Base-by-base conservation (phyloP, 306 rosid species). In the Hylodesmum podocarpum region DNA sequence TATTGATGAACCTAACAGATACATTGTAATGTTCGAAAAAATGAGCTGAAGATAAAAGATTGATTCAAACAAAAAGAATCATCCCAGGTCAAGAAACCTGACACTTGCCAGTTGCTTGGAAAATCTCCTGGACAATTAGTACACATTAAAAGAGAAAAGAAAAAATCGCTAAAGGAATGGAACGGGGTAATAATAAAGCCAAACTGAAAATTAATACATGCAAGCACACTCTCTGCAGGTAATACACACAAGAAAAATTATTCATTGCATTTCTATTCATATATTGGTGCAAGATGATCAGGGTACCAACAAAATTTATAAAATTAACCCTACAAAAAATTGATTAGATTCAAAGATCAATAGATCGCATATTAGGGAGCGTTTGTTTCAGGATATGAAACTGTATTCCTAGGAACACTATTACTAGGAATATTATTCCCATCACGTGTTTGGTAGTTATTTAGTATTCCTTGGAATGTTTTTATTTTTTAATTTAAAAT, bases 201-300 rank as follows among this genome's bases (percentile, higher is more conserved):
- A 43, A 16, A 49, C 39, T 16, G 44, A 19, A 41, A 57, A 28
- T 34, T 6, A 33, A 4, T 6, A 31, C 4, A 51, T 24, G 40
- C 16, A 70, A 76, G 8, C 59, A 28, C 49, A 18, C 66, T 43
- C 70, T 18, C 29, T 55, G 57, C 12, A 59, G 39, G 66, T 33
- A 72, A 43, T 27, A 54, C 14, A 50, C 49, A 71, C 47, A 66
- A 39, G 22, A 58, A 58, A 36, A 57, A 65, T 50, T 73, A 57
- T 57, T 28, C 75, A 33, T 3, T 77, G 58, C 39, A 46, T 9
- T 54, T 43, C n/a, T n/a, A n/a, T 47, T 72, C 46, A 36, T 21
- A 39, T 58, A 15, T 5, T 62, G 79, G 78, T 7, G 61, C 50
- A 36, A 5, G 37, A 59, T 12, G 55, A 77, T 33, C 70, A 55